Conservation (phyloP, 2,329 filamentous ascomycete species). For the Rhinocladiella similis region DNA sequence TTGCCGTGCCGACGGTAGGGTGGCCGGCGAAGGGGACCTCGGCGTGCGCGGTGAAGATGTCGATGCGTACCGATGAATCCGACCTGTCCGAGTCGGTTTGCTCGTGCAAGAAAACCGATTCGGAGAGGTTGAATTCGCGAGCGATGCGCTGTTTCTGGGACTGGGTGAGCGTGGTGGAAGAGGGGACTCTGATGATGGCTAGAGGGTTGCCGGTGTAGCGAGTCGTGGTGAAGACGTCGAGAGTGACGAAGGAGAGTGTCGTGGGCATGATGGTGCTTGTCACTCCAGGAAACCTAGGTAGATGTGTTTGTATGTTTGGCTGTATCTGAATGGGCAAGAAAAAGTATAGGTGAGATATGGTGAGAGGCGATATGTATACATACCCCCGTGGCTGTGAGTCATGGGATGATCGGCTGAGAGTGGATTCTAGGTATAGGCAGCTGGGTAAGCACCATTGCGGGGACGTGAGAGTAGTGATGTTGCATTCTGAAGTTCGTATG, state of each 20-base stretch:
- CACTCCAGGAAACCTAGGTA: neutral
- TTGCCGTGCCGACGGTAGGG: constrained; percentile 58
- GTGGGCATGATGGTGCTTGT: neutral
- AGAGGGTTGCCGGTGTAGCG: constrained; percentile 55
- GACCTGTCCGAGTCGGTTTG: constrained; percentile 26
- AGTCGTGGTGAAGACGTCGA: constrained; percentile 46
- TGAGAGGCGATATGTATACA: no score
- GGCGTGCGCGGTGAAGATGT: constrained; percentile 54
- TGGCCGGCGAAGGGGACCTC: constrained; percentile 62
- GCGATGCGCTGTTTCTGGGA: constrained; percentile 56
- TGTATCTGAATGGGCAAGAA: neutral
- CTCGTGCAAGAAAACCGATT: constrained; percentile 57
- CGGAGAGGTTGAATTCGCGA: constrained; percentile 59
- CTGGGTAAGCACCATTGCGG: no score
- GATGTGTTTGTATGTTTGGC: neutral
- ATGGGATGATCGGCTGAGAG: neutral
- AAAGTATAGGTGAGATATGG: neutral
- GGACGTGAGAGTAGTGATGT: no score
- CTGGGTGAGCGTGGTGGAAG: constrained; percentile 39
- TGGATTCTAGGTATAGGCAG: neutral
- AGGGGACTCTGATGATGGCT: constrained; percentile 53
- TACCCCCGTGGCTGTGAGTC: neutral
- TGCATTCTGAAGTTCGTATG: no score
- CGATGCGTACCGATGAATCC: constrained; percentile 40
- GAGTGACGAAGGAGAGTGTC: constrained; percentile 36